Conservation (phyloP, 78 protist genomes). For the Dictyostelium citrinum region DNA sequence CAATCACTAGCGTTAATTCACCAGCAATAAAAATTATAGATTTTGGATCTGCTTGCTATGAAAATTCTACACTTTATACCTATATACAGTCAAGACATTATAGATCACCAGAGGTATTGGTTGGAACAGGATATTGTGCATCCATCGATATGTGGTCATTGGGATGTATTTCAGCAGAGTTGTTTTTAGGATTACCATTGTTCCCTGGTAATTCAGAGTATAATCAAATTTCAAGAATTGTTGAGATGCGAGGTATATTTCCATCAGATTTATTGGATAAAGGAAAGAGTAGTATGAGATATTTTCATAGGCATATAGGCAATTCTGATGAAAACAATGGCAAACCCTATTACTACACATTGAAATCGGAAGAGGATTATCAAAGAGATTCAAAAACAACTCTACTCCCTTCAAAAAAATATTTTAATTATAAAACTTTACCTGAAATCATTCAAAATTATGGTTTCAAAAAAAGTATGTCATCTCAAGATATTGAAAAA, state of each 20-base stretch:
- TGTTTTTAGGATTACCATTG: conserved; percentile 92
- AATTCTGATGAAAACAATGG: neutral
- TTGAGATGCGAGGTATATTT: conserved; percentile 86
- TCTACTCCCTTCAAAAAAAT: conserved; percentile 63
- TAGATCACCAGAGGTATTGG: conserved; percentile 96
- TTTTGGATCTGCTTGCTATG: conserved; percentile 93
- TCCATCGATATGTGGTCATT: conserved; percentile 93
- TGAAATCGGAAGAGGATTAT: conserved; percentile 72
- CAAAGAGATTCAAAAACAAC: conserved; percentile 50
- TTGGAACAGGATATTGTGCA: conserved; percentile 82
- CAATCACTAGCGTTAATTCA: conserved; percentile 52
- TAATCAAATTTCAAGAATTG: conserved; percentile 86
- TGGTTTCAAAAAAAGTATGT: conserved; percentile 24
- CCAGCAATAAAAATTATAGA: conserved; percentile 89
- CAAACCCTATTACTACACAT: neutral
- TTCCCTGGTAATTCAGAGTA: conserved; percentile 94
- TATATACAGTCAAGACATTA: conserved; percentile 96
- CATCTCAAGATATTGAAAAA: conserved; percentile 46
- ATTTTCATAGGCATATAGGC: conserved; percentile 43
- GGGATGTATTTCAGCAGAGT: conserved; percentile 90
- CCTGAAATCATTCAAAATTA: conserved; percentile 77
- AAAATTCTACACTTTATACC: conserved; percentile 83
- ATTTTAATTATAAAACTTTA: conserved; percentile 72
- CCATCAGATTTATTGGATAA: conserved; percentile 63
- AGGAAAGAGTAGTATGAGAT: conserved; percentile 25